These are phyloP conservation scores for Boechera divaricarpa DNA, from an alignment of 345 rosid genomes.

Conservation along the genomic window DNA sequence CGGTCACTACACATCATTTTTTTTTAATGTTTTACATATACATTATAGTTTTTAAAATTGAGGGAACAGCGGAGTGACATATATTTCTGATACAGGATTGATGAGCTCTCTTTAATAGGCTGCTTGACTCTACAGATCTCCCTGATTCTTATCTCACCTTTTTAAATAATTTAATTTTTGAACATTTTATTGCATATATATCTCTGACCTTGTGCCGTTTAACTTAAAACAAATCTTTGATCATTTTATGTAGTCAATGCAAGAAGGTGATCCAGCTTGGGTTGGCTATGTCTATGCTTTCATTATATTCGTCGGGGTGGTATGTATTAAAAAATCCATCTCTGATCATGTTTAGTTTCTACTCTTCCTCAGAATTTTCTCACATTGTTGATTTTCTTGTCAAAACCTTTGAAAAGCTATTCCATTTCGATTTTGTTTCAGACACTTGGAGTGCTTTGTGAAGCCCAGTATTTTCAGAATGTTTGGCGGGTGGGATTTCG, in stretches of 20 bases:
- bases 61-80: not conserved
- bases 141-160: not conserved
- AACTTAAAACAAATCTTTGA: not conserved
- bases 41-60: not conserved
- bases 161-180: not conserved
- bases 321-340: slow-evolving; percentile 42
- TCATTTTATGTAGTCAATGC: slow-evolving; percentile 79
- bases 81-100: slow-evolving; percentile 1
- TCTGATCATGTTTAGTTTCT: not conserved
- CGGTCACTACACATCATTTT: not conserved
- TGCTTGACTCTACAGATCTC: not conserved
- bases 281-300: slow-evolving; percentile 85
- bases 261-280: slow-evolving; percentile 90
- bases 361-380: too few relatives aligned
- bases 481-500: slow-evolving; percentile 89
- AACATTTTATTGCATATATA: too few relatives aligned
- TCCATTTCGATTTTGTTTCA: slow-evolving; percentile 39
- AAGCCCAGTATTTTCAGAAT: slow-evolving; percentile 83
- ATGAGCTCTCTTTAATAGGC: not conserved
- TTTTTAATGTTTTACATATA: not conserved
- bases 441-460: slow-evolving; percentile 77
- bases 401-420: too few relatives aligned
- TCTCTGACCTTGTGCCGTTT: too few relatives aligned
- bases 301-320: slow-evolving; percentile 83
- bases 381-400: too few relatives aligned